A percentile compares a stretch with the other conserved stretches of the same genome.
Evolutionary conservation across 495 filamentous ascomycete species (phyloP).

Genomic region (Talaromyces liani): DNA sequence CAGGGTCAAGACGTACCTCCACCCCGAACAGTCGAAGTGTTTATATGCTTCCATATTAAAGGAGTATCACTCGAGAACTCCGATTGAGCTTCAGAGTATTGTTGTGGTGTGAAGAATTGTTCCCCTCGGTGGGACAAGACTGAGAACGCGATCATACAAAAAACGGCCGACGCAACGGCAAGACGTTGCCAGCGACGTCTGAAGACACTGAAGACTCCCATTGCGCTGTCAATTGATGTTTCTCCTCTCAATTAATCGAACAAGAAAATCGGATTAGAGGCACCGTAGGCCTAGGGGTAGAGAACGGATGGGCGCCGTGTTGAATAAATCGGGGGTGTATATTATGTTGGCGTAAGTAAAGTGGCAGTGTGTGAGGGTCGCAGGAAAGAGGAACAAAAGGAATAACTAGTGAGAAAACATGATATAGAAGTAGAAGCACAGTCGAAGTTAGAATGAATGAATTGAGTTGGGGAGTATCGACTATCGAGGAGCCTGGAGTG

Average conservation of each 20-base stretch:
- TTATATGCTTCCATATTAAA: slow-evolving; percentile 11
- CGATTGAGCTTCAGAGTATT: background rate
- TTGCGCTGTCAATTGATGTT: background rate
- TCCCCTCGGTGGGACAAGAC: slow-evolving; percentile 5
- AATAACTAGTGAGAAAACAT: background rate
- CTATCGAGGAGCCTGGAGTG: background rate
- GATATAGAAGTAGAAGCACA: background rate
- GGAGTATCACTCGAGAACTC: slow-evolving; percentile 5
- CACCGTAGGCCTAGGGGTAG: slow-evolving; percentile 5
- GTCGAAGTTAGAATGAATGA: background rate
- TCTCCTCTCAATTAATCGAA: background rate
- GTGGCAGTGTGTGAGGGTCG: background rate
- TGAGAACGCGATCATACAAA: slow-evolving; percentile 3
- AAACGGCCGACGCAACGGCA: slow-evolving; percentile 4
- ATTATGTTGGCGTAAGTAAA: background rate
- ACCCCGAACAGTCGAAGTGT: background rate
- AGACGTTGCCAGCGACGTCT: slow-evolving; percentile 12
- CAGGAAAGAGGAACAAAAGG: background rate
- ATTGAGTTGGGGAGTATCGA: background rate
- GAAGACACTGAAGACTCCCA: slow-evolving; percentile 1
- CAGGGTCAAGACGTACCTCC: no score
- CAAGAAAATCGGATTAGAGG: slow-evolving; percentile 7
- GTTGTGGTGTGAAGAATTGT: background rate
- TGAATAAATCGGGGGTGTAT: background rate
- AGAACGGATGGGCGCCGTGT: background rate